Evolutionary conservation across 371 early-diverging fungal species (phyloP).

Genomic region (Capniomyces stellatus): DNA sequence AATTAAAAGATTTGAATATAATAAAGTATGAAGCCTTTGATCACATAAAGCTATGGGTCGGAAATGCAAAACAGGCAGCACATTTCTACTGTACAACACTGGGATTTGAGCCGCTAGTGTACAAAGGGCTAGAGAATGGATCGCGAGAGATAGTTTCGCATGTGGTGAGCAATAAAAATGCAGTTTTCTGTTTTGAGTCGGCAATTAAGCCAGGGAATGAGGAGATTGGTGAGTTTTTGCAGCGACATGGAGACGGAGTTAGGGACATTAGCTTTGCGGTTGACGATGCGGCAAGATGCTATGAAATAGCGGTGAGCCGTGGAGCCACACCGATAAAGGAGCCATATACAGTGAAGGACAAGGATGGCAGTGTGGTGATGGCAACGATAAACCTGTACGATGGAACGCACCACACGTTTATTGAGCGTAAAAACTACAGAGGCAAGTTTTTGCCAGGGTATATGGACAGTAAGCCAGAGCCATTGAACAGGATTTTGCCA

Average conservation of each 20-base stretch:
- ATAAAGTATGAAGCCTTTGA: constrained; percentile 20
- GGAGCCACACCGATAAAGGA: constrained; percentile 73
- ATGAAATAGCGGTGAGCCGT: constrained; percentile 58
- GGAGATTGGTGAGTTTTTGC: constrained; percentile 35
- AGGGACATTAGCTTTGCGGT: constrained; percentile 89
- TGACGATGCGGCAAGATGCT: constrained; percentile 64
- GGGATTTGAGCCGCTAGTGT: constrained; percentile 83
- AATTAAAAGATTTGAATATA: background rate
- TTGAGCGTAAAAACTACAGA: constrained; percentile 66
- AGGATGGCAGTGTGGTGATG: constrained; percentile 72
- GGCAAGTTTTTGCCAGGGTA: constrained; percentile 82
- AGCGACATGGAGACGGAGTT: constrained; percentile 83
- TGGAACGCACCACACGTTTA: constrained; percentile 84
- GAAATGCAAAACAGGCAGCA: constrained; percentile 91
- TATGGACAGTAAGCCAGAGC: constrained; percentile 17
- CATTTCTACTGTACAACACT: constrained; percentile 70
- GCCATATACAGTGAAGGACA: constrained; percentile 64
- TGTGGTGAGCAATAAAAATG: constrained; percentile 62
- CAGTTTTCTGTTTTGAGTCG: constrained; percentile 77
- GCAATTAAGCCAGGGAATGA: constrained; percentile 71
- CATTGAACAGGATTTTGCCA: constrained; percentile 48
- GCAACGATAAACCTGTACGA: constrained; percentile 85
- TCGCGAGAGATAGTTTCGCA: constrained; percentile 69
- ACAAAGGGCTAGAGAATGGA: constrained; percentile 91
- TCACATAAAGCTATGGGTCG: constrained; percentile 71